Evolutionary conservation across 164 flowering plant genomes (phyloP).

Genomic region (Dillenia suffruticosa): DNA sequence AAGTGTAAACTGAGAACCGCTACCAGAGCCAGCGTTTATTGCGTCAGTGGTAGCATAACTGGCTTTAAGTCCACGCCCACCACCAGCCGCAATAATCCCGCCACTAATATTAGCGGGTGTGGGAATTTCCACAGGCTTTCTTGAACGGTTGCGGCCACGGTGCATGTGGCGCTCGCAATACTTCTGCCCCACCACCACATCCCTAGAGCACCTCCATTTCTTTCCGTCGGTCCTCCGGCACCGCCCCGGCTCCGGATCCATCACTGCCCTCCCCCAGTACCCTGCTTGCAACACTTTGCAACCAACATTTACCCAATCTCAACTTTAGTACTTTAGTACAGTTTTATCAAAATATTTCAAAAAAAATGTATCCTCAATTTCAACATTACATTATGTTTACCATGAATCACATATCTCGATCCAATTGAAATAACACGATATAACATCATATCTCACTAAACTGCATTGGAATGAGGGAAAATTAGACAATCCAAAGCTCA

Average conservation of each 20-base stretch:
- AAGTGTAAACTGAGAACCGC: constrained; percentile 25
- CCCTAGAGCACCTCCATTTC: constrained; percentile 96
- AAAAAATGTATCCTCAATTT: too few relatives aligned
- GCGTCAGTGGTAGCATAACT: constrained; percentile 10
- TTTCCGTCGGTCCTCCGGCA: constrained; percentile 94
- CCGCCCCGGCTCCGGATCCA: constrained; percentile 93
- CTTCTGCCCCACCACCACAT: constrained; percentile 72
- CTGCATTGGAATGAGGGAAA: too few relatives aligned
- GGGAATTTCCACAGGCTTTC: constrained; percentile 99
- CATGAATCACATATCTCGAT: too few relatives aligned
- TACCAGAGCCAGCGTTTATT: constrained; percentile 13
- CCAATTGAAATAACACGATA: too few relatives aligned
- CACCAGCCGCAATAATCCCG: constrained; percentile 10
- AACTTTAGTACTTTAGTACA: too few relatives aligned
- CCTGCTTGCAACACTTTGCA: constrained; percentile 59
- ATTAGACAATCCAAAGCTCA: too few relatives aligned
- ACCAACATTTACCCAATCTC: too few relatives aligned
- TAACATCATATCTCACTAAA: too few relatives aligned
- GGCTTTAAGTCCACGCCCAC: constrained; percentile 13
- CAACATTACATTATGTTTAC: too few relatives aligned
- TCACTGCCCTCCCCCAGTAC: constrained; percentile 68
- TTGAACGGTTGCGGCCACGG: constrained; percentile 98
- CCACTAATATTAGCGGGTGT: constrained; percentile 21
- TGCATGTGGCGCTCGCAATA: constrained; percentile 96
- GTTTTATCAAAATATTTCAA: too few relatives aligned